These are phyloP conservation scores for Cylindrotheca fusiformis DNA, from an alignment of 108 stramenopile genomes.

Conservation along the genomic window DNA sequence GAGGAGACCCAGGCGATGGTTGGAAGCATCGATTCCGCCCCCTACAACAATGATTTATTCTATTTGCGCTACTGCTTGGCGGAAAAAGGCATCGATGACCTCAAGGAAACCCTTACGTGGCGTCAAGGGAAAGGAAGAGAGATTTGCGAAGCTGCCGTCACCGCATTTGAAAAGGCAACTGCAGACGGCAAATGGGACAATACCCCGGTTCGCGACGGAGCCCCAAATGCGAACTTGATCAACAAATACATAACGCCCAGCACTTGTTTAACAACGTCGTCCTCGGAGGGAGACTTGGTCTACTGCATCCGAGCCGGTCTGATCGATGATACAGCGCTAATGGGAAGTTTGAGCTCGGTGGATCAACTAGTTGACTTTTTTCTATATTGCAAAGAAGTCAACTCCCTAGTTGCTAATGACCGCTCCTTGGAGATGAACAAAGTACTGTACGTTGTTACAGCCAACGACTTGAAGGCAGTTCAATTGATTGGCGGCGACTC, in stretches of 20 bases:
- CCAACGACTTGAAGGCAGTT: constrained; percentile 73
- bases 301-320: constrained; percentile 83
- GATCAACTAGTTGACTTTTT: constrained; percentile 74
- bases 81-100: constrained; percentile 33
- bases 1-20: constrained; percentile 22
- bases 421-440: constrained; percentile 50
- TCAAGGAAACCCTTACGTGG: constrained; percentile 54
- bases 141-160: constrained; percentile 54
- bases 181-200: constrained; percentile 64
- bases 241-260: constrained; percentile 44
- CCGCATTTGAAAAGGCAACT: constrained; percentile 43
- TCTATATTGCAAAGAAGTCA: constrained; percentile 79
- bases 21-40: constrained; percentile 16
- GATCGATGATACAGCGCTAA: constrained; percentile 74
- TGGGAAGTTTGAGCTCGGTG: constrained; percentile 52
- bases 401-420: constrained; percentile 57
- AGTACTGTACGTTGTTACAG: constrained; percentile 52
- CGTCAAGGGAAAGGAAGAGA: constrained; percentile 45
- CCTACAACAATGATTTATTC: constrained; percentile 56
- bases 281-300: constrained; percentile 53
- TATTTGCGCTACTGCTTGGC: constrained; percentile 69
- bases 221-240: constrained; percentile 51
- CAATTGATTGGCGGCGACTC: constrained; percentile 61
- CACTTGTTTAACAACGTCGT: constrained; percentile 52
- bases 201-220: constrained; percentile 49